A percentile compares a stretch with the other conserved stretches of the same genome.
These are phyloP conservation scores for Canavalia ensiformis DNA, from an alignment of 306 rosid genomes.

Conservation along the genomic window DNA sequence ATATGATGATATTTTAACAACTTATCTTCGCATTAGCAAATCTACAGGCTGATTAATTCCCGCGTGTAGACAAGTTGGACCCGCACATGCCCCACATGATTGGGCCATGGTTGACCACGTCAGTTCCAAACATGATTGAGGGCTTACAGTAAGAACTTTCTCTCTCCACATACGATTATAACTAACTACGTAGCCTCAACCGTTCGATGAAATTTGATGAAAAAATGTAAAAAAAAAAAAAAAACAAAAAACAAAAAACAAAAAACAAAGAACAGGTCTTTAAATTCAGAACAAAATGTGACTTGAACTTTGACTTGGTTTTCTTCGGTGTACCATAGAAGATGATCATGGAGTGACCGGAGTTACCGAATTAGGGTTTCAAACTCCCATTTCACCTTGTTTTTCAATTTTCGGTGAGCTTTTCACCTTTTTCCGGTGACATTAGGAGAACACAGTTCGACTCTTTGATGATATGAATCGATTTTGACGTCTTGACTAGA, in stretches of 20 bases:
- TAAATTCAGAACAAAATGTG: background rate
- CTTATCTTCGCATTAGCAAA: too few relatives aligned
- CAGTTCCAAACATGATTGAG: too few relatives aligned
- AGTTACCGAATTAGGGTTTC: constrained; percentile 36
- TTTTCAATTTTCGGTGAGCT: background rate
- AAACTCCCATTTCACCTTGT: background rate
- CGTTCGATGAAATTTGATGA: background rate
- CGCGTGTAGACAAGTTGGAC: background rate
- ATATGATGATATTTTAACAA: too few relatives aligned
- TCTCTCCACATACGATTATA: background rate
- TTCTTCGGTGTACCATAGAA: background rate
- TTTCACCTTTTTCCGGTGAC: constrained; percentile 39
- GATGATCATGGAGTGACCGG: constrained; percentile 9
- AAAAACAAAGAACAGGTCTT: background rate
- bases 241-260: too few relatives aligned
- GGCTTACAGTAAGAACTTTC: background rate
- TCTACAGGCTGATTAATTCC: background rate
- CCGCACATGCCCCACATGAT: background rate
- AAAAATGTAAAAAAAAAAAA: too few relatives aligned
- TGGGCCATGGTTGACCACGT: background rate
- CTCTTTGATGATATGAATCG: constrained; percentile 30
- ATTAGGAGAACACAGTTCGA: background rate
- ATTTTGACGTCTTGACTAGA: constrained; percentile 42
- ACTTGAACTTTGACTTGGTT: background rate
- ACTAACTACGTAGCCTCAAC: background rate